Evolutionary conservation across 2,329 filamentous ascomycete genomes (phyloP), one percentile per base, ranked within the genome.

Genomic region (Fusarium sp.): DNA sequence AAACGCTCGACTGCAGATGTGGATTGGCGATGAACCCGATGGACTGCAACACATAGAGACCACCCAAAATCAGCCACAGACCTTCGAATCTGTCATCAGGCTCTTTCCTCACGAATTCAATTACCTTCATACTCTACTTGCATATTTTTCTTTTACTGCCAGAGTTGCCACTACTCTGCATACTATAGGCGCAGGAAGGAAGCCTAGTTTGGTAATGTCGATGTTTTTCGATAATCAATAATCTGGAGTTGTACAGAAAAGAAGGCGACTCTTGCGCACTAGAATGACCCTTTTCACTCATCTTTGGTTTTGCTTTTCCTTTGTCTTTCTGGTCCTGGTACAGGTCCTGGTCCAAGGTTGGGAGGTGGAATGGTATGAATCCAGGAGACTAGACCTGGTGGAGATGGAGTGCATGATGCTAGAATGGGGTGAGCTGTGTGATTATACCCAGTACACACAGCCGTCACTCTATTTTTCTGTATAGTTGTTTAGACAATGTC

Each of bases 381-480:
- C 51, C 60, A 70, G 57, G 57, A 65, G 32, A 69, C 60, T 69
- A 59, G 59, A 65, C 54, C 61, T 38, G 43, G 51, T 45, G 63
- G 67, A 68, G 47, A 67, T 43, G 70, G 65, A 67, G 62, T 47
- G 70, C 67, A 57, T 36, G 70, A 69, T 72, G 67, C 73, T 40
- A 52, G 71, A 56, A 53, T 68, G 51, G 50, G 57, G 55, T 52
- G 54, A 62, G 55, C 43, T 71, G 54, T 62, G 68, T 71, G 59
- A 72, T 63, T 72, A 73, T 73, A 73, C 71, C 71, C 71, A 59
- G 69, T 71, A 65, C 57, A 64, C 58, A 66, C 61, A 69, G 64
- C 60, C 49, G 44, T 49, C 54, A 68, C 54, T 67, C 44, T 23
- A 55, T 50, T 71, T 52, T 56, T 50, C 47, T 65, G 53, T 59